phyloP scores from a whole-genome alignment of 106 monocot species.

The Gastrodia elata region DNA sequence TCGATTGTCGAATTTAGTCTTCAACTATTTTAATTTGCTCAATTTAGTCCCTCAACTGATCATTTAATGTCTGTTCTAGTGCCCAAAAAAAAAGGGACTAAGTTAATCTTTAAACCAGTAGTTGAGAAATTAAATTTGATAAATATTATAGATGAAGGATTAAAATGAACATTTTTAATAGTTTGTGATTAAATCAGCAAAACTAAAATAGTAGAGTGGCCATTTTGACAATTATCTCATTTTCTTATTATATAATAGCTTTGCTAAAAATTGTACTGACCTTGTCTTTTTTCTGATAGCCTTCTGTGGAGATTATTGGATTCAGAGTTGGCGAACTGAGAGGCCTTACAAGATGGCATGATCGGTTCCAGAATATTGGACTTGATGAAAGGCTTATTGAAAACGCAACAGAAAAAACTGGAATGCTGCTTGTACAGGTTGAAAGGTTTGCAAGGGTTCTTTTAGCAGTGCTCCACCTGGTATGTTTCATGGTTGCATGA shows the following conservation, averaged over 20 bases:
- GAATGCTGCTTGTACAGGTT: slow-evolving; percentile 85
- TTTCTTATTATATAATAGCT: neutral
- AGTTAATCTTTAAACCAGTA: no score
- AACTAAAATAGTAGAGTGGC: no score
- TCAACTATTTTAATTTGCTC: no score
- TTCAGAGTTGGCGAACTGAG: slow-evolving; percentile 88
- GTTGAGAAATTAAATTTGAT: no score
- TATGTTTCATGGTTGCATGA: slow-evolving; percentile 11
- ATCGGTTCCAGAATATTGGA: slow-evolving; percentile 70
- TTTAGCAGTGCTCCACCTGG: slow-evolving; percentile 66
- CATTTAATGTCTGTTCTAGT: no score
- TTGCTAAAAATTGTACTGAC: neutral
- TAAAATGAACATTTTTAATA: no score
- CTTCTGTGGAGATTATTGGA: slow-evolving; percentile 87
- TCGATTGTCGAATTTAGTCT: no score
- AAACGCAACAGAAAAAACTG: slow-evolving; percentile 64
- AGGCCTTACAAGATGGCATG: slow-evolving; percentile 90
- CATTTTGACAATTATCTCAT: no score
- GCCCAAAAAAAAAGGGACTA: no score
- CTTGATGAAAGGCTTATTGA: slow-evolving; percentile 70
- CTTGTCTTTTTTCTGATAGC: slow-evolving; percentile 28
- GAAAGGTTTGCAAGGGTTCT: slow-evolving; percentile 84
- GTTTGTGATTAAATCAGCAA: no score
- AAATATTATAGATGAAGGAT: no score
- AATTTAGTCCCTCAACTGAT: no score